A percentile compares a stretch with the other conserved stretches of the same genome.
Conservation (phyloP, 768 basidiomycete species). For the Termitomyces sp. region DNA sequence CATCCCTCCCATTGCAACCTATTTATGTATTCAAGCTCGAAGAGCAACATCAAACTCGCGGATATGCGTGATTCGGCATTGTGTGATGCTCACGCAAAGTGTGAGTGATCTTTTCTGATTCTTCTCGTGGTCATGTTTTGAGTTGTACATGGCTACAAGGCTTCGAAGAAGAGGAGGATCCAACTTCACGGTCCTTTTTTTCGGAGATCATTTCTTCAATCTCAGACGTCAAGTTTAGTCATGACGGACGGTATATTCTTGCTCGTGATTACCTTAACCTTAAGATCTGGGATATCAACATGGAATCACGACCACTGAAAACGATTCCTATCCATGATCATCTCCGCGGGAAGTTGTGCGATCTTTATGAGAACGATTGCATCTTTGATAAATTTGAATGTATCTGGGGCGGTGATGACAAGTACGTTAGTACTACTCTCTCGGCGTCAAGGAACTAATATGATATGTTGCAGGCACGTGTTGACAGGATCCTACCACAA, state of each 20-base stretch:
- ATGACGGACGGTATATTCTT: slow-evolving; percentile 94
- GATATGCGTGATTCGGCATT: slow-evolving; percentile 99
- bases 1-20: slow-evolving; percentile 96
- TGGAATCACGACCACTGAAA: slow-evolving; percentile 95
- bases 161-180: slow-evolving; percentile 99
- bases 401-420: slow-evolving; percentile 94
- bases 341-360: slow-evolving; percentile 93
- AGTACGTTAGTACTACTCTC: slow-evolving; percentile 46
- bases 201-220: slow-evolving; percentile 99
- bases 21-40: slow-evolving; percentile 99
- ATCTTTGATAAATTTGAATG: slow-evolving; percentile 99
- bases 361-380: slow-evolving; percentile 99
- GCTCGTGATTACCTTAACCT: slow-evolving; percentile 95
- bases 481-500: slow-evolving; percentile 99
- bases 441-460: slow-evolving; percentile 13
- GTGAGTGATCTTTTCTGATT: slow-evolving; percentile 42
- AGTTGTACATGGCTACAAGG: slow-evolving; percentile 41
- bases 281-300: slow-evolving; percentile 99
- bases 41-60: slow-evolving; percentile 98
- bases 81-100: slow-evolving; percentile 94
- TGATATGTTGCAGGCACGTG: slow-evolving; percentile 63
- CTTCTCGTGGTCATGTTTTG: neutral
- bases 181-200: slow-evolving; percentile 96
- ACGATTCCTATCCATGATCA: slow-evolving; percentile 99
- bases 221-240: slow-evolving; percentile 98